Base-by-base conservation (phyloP, 495 filamentous ascomycete species). In the Podospora pseudopauciseta region DNA sequence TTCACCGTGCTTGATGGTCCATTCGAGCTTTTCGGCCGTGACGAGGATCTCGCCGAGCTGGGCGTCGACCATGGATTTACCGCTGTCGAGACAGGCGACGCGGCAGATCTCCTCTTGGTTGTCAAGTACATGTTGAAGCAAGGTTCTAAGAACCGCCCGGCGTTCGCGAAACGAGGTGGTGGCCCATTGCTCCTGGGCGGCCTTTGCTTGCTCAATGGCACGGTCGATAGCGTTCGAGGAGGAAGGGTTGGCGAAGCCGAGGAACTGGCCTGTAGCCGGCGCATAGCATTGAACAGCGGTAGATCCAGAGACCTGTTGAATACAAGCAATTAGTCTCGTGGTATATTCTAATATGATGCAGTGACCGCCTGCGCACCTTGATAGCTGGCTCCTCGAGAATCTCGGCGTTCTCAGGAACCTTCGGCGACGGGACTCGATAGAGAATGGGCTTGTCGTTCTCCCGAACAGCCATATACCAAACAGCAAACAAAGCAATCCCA, bases 21-120 rank as follows among this genome's bases (percentile, higher is more conserved):
- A 99, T 73, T 91, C 88, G 53, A 99, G 85, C 80, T 97, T 97
- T 81, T 98, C 95, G 0, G 86, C 86, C 13, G 94, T 97, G 6
- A 97, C 92, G 60, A 99, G 84, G 65, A 97, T 93, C 82, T 99
- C 95, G 39, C 95, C 95, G 53, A 99, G 88, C 49, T 89, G 88
- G 9, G 94, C 94, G 76, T 99, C 95, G 30, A 97, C 87, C 81
- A 92, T 91, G 5, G 96, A 97, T 80, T 99, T 99, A 63, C 95
- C 95, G n/a, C 92, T 95, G 80, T 99, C 95, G 18, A 97, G 83
- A 74, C 94, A 97, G 61, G 94, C 93, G 26, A 91, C 88, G 16
- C 86, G 87, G 65, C 91, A 93, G 70, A 99, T 95, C 39, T 87
- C 82, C 64, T 96, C 91, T 77, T 97, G 93, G 78, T 98, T 91